These are phyloP conservation scores for Phlyctochytrium arcticum DNA, from an alignment of 192 early-diverging fungal species.

Conservation along the genomic window DNA sequence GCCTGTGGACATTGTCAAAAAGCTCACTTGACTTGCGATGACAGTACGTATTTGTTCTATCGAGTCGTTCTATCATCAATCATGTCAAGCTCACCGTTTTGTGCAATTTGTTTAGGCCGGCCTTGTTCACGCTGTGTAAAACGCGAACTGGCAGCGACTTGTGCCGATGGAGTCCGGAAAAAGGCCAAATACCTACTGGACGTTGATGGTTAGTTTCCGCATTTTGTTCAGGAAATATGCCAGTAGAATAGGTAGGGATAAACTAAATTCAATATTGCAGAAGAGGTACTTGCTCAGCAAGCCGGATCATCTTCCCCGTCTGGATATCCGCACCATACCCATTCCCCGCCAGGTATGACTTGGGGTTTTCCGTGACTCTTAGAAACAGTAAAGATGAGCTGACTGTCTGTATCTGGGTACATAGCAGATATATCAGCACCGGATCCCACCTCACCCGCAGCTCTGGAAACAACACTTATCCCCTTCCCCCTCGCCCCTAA, in stretches of 20 bases:
- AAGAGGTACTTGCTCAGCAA: too few species aligned
- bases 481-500: conserved; percentile 31
- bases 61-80: neutral
- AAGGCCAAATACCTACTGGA: conserved; percentile 90
- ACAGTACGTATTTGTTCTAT: conserved; percentile 1
- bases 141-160: conserved; percentile 66
- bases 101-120: conserved; percentile 33
- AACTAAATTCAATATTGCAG: too few species aligned
- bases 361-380: too few species aligned
- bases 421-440: too few species aligned
- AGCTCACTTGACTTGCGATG: conserved; percentile 67
- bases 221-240: too few species aligned
- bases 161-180: conserved; percentile 81
- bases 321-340: too few species aligned
- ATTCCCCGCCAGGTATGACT: too few species aligned
- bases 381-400: too few species aligned
- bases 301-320: too few species aligned
- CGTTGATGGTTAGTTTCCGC: conserved; percentile 14
- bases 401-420: too few species aligned
- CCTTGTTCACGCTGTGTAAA: conserved; percentile 88
- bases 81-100: neutral
- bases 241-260: too few species aligned
- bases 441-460: too few species aligned
- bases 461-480: neutral
- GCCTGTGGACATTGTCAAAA: conserved; percentile 74